Conservation (phyloP, 2,329 filamentous ascomycete species). For the Dactylonectria macrodidyma region DNA sequence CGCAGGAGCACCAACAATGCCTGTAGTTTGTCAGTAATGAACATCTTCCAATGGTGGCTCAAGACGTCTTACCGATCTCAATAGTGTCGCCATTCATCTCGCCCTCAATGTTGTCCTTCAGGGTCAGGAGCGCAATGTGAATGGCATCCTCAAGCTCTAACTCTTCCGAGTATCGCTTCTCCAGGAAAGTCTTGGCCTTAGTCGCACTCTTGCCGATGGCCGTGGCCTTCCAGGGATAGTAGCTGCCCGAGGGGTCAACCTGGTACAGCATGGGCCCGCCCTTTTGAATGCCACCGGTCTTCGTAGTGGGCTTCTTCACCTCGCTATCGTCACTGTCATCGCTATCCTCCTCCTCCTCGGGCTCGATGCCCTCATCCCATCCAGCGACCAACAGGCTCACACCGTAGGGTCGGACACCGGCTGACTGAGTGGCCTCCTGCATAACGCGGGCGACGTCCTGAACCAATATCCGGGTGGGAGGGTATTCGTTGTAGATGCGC, state of each 20-base stretch:
- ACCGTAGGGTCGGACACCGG: constrained; percentile 96
- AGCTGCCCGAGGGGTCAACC: constrained; percentile 98
- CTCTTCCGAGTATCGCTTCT: constrained; percentile 98
- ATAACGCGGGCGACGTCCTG: constrained; percentile 98
- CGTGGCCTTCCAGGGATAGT: constrained; percentile 99
- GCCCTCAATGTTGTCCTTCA: constrained; percentile 99
- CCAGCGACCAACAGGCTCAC: constrained; percentile 96
- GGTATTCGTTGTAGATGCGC: constrained; percentile 99
- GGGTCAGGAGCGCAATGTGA: constrained; percentile 95
- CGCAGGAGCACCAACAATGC: constrained; percentile 95
- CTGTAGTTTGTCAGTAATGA: constrained; percentile 61
- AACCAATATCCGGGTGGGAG: constrained; percentile 98
- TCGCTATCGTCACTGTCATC: constrained; percentile 71
- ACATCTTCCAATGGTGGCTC: not conserved
- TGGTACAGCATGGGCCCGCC: constrained; percentile 98
- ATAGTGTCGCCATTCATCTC: constrained; percentile 99
- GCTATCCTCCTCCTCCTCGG: constrained; percentile 78
- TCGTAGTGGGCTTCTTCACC: constrained; percentile 83
- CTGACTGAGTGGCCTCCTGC: constrained; percentile 98
- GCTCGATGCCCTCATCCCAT: constrained; percentile 97
- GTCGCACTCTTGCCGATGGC: constrained; percentile 99
- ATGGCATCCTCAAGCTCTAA: constrained; percentile 98
- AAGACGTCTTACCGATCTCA: constrained; percentile 83
- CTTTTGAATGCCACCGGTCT: constrained; percentile 96
- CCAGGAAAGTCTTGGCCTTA: constrained; percentile 98